Conservation (phyloP, 108 stramenopile species). For the Pseudonitzschia multiseries region DNA sequence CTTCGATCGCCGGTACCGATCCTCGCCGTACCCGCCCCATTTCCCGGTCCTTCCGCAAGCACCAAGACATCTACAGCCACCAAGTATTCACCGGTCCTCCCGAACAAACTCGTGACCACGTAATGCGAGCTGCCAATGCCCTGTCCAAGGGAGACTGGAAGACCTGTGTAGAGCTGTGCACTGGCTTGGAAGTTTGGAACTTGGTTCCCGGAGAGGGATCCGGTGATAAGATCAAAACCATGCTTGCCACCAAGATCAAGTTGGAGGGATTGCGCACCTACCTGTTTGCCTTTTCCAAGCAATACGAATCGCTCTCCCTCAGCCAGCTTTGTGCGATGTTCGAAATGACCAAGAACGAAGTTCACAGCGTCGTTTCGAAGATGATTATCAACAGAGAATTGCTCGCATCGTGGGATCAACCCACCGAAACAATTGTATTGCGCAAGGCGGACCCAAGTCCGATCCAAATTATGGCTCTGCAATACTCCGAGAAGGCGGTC, state of each 20-base stretch:
- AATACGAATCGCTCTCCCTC: slow-evolving; percentile 92
- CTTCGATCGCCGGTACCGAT: slow-evolving; percentile 35
- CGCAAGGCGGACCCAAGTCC: slow-evolving; percentile 83
- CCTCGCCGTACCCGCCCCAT: slow-evolving; percentile 63
- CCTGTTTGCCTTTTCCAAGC: slow-evolving; percentile 85
- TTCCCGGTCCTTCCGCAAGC: slow-evolving; percentile 93
- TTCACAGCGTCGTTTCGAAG: slow-evolving; percentile 93
- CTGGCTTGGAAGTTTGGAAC: slow-evolving; percentile 90
- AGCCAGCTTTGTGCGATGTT: slow-evolving; percentile 94
- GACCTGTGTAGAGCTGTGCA: slow-evolving; percentile 76
- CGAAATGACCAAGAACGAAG: slow-evolving; percentile 87
- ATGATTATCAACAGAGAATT: slow-evolving; percentile 99
- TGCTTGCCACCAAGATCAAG: slow-evolving; percentile 92
- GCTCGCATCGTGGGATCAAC: slow-evolving; percentile 96
- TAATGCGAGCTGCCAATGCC: slow-evolving; percentile 90
- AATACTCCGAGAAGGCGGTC: slow-evolving; percentile 91
- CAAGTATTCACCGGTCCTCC: slow-evolving; percentile 98
- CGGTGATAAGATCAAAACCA: slow-evolving; percentile 70
- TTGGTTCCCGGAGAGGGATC: slow-evolving; percentile 86
- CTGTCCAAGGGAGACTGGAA: slow-evolving; percentile 95
- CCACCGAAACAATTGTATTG: slow-evolving; percentile 95
- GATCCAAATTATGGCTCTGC: slow-evolving; percentile 91
- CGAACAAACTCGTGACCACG: slow-evolving; percentile 96
- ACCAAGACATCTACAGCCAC: slow-evolving; percentile 88
- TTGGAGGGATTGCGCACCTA: slow-evolving; percentile 95